Percentiles rank a stretch among this genome's conserved stretches.
Conservation (phyloP, 345 rosid species). For the Lumnitzera littorea region DNA sequence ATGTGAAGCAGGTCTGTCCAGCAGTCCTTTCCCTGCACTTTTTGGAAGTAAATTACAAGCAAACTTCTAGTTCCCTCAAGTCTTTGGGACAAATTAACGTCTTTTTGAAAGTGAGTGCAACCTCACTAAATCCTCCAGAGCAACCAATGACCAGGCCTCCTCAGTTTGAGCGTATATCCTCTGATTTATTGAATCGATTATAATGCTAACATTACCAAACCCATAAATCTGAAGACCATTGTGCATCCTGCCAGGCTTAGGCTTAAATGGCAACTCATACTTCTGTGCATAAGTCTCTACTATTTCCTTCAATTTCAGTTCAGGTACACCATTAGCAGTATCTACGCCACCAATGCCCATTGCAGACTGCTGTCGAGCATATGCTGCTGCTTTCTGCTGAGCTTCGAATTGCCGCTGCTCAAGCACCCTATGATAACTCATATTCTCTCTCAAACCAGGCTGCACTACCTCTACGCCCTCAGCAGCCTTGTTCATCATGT, state of each 20-base stretch:
- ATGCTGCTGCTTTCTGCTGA: conserved; percentile 53
- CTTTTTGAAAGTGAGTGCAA: conserved; percentile 60
- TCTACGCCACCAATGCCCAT: conserved; percentile 28
- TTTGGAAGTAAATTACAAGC: too few relatives aligned
- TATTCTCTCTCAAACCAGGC: conserved; percentile 66
- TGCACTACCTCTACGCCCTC: conserved; percentile 65
- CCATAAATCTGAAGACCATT: conserved; percentile 83
- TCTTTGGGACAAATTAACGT: conserved; percentile 19
- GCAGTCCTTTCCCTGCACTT: too few relatives aligned
- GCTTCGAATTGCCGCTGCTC: conserved; percentile 67
- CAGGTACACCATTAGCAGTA: conserved; percentile 18
- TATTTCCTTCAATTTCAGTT: conserved; percentile 75
- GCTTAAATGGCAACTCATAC: conserved; percentile 66
- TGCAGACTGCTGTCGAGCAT: conserved; percentile 35
- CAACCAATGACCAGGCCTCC: conserved; percentile 57
- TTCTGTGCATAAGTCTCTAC: conserved; percentile 78
- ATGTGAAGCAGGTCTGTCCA: too few relatives aligned
- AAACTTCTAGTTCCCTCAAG: too few relatives aligned
- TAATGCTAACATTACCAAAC: conserved; percentile 71
- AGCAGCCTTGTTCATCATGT: conserved; percentile 73
- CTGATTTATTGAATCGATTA: conserved; percentile 61
- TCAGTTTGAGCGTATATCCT: conserved; percentile 64
- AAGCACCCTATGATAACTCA: conserved; percentile 45
- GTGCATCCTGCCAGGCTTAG: conserved; percentile 72
- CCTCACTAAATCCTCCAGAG: conserved; percentile 65